A percentile compares a stretch with the other conserved stretches of the same genome.
These are phyloP conservation scores for Suhomyces xylopsoci DNA, from an alignment of 805 yeast species.

Conservation along the genomic window DNA sequence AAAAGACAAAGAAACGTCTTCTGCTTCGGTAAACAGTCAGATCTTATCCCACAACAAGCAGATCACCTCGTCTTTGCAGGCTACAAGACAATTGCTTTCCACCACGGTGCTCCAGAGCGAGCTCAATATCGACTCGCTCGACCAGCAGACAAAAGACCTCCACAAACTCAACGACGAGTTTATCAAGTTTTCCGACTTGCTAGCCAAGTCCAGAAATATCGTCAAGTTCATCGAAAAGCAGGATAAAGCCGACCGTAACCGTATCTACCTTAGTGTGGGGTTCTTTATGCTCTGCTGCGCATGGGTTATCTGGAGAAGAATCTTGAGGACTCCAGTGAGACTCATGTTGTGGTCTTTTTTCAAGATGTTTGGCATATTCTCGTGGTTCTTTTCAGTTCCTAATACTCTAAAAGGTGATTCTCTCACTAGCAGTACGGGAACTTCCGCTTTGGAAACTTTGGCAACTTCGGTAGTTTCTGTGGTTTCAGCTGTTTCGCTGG, in stretches of 20 bases:
- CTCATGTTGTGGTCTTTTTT: constrained; percentile 47
- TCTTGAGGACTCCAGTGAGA: constrained; percentile 43
- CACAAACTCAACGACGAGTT: constrained; percentile 40
- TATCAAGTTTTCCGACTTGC: constrained; percentile 36
- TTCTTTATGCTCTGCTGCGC: constrained; percentile 44
- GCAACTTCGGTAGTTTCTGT: background rate
- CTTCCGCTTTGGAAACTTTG: too few species aligned
- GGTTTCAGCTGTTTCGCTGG: background rate
- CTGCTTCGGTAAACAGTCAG: constrained; percentile 33
- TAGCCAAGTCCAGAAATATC: constrained; percentile 42
- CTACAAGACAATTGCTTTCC: constrained; percentile 46
- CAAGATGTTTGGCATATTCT: constrained; percentile 25
- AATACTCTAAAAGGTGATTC: background rate
- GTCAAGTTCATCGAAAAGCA: constrained; percentile 52
- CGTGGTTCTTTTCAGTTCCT: constrained; percentile 8
- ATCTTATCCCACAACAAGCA: constrained; percentile 44
- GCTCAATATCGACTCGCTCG: constrained; percentile 45
- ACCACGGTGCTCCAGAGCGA: constrained; percentile 52
- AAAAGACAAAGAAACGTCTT: constrained; percentile 13
- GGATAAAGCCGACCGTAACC: constrained; percentile 45
- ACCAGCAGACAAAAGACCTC: constrained; percentile 45
- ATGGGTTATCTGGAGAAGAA: constrained; percentile 51
- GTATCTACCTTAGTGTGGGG: constrained; percentile 47
- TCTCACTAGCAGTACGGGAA: background rate
- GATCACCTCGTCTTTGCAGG: constrained; percentile 46